Conservation (phyloP, 1,284 basidiomycete genomes). For the Boletus albobrunnescens region DNA sequence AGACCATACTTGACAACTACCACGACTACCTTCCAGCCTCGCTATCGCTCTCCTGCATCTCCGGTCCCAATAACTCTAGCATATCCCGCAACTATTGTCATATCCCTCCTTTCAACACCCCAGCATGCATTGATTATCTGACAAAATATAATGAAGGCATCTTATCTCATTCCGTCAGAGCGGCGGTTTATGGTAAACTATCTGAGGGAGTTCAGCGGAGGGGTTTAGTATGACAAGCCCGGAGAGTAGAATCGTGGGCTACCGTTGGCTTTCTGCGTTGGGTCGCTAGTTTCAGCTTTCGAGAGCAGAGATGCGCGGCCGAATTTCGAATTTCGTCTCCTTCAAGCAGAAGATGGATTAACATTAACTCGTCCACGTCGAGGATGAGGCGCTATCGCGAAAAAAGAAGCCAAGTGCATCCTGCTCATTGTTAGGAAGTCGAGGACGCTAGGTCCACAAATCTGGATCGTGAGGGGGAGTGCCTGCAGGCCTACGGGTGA, state of each 20-base stretch:
- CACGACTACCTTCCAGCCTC: constrained; percentile 50
- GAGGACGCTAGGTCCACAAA: constrained; percentile 80
- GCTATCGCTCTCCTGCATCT: constrained; percentile 45
- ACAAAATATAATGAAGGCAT: constrained; percentile 71
- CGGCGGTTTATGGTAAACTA: constrained; percentile 60
- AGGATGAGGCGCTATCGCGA: constrained; percentile 68
- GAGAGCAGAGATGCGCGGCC: constrained; percentile 85
- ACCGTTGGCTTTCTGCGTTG: constrained; percentile 43
- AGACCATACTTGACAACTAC: constrained; percentile 39
- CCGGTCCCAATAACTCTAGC: constrained; percentile 49
- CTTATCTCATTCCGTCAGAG: constrained; percentile 77
- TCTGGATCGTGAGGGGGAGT: constrained; percentile 55
- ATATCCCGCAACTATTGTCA: constrained; percentile 78
- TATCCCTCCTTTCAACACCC: constrained; percentile 35
- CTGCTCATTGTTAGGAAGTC: neutral
- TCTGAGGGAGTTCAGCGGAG: constrained; percentile 49
- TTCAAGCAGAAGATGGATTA: constrained; percentile 70
- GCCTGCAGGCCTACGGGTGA: constrained; percentile 43
- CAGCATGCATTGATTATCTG: constrained; percentile 71
- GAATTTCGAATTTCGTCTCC: constrained; percentile 78
- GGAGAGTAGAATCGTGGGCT: constrained; percentile 69
- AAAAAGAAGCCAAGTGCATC: no score
- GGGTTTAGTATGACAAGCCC: constrained; percentile 88
- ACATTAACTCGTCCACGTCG: constrained; percentile 94
- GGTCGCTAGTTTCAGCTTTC: constrained; percentile 54